Conservation (phyloP, 1,284 basidiomycete species). For the Singerocomus inundabilis region DNA sequence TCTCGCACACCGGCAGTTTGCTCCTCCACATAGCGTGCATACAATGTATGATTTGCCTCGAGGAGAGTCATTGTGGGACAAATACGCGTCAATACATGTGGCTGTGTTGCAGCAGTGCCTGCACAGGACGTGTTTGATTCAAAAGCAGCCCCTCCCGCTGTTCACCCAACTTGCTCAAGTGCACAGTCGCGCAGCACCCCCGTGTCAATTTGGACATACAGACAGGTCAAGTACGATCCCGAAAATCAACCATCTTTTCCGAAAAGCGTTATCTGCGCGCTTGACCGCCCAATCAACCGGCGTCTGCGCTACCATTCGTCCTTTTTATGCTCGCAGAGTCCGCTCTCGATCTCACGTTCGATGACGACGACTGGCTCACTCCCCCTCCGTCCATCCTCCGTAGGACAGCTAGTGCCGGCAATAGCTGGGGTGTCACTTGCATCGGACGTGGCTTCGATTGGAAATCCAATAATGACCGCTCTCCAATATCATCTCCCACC, state of each 20-base stretch:
- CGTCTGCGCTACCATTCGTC: neutral
- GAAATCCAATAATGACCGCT: constrained; percentile 44
- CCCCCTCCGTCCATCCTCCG: constrained; percentile 50
- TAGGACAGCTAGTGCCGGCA: constrained; percentile 62
- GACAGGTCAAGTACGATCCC: neutral
- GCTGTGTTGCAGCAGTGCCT: constrained; percentile 16
- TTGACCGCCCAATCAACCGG: constrained; percentile 2
- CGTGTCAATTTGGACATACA: constrained; percentile 17
- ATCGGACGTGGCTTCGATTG: constrained; percentile 81
- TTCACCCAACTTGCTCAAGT: neutral
- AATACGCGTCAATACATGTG: constrained; percentile 31
- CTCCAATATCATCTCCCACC: constrained; percentile 9
- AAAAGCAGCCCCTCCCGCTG: neutral
- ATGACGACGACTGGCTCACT: constrained; percentile 60
- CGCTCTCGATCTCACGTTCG: constrained; percentile 58
- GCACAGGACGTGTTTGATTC: too few relatives aligned
- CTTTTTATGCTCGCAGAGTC: constrained; percentile 55
- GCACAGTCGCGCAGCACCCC: neutral
- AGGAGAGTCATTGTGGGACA: too few relatives aligned
- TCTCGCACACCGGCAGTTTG: constrained; percentile 82
- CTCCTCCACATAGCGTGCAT: too few relatives aligned
- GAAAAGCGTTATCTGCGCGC: constrained; percentile 1
- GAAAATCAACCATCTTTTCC: neutral
- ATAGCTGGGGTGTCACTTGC: constrained; percentile 79
- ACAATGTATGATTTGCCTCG: too few relatives aligned